These are phyloP conservation scores for Sphaerobolus stellatus DNA, from an alignment of 1,284 basidiomycete genomes.

Conservation along the genomic window DNA sequence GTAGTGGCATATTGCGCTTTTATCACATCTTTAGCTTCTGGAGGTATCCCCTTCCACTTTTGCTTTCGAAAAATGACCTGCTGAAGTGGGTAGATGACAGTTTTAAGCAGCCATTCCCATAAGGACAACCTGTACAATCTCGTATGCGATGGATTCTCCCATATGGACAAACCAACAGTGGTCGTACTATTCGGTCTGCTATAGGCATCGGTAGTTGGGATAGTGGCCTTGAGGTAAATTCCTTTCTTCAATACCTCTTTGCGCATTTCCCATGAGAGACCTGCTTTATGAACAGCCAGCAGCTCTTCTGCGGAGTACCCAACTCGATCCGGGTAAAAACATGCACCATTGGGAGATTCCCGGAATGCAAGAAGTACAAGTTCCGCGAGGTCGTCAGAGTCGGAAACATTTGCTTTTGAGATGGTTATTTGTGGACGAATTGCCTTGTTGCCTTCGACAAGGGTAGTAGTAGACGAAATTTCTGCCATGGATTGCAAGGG, in stretches of 20 bases:
- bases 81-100: constrained; percentile 5
- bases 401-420: too few relatives aligned
- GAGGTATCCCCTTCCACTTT: background rate
- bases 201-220: background rate
- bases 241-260: background rate
- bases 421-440: too few relatives aligned
- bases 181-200: background rate
- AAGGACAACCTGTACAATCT: constrained; percentile 1
- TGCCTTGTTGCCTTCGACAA: too few relatives aligned
- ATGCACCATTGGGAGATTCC: too few relatives aligned
- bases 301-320: constrained; percentile 5
- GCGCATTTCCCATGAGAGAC: background rate
- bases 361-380: too few relatives aligned
- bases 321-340: too few relatives aligned
- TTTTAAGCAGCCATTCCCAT: constrained; percentile 10
- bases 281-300: background rate
- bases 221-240: background rate
- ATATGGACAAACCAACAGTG: background rate
- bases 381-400: too few relatives aligned
- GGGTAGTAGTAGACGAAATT: too few relatives aligned
- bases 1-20: background rate
- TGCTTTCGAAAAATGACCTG: constrained; percentile 3
- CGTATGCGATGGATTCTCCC: background rate
- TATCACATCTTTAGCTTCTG: background rate
- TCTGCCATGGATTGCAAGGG: too few relatives aligned